A percentile compares a stretch with the other conserved stretches of the same genome.
phyloP scores from a whole-genome alignment of 176 grass and related monocot species.

The Hordeum marinum region DNA sequence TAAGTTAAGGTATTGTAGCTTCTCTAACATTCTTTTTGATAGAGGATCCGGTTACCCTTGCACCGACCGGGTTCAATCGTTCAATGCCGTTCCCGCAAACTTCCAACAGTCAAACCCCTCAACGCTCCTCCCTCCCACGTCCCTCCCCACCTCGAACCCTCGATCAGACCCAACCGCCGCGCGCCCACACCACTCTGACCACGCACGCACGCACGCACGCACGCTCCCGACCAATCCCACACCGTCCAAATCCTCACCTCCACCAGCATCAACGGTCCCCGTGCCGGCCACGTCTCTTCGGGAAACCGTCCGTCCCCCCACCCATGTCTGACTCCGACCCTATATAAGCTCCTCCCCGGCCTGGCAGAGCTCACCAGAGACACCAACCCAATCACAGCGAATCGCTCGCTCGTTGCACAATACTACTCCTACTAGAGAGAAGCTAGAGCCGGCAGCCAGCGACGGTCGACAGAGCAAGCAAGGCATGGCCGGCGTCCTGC shows the following conservation, averaged over 20 bases:
- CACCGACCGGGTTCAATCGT: not conserved
- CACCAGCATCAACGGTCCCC: not conserved
- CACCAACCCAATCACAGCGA: not conserved
- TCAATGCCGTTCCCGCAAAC: not conserved
- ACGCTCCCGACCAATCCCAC: not conserved
- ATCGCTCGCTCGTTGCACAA: not conserved
- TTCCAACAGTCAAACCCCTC: not conserved
- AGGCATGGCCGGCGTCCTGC: constrained; percentile 30
- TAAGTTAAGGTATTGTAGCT: too few species aligned
- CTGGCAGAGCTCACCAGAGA: not conserved
- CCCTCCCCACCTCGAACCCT: not conserved
- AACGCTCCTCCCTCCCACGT: not conserved
- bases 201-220: not conserved
- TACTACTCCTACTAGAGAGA: too few species aligned
- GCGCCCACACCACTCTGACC: not conserved
- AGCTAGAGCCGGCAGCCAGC: not conserved
- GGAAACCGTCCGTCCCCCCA: not conserved
- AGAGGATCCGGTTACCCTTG: too few species aligned
- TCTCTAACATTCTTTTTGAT: too few species aligned
- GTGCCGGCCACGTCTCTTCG: not conserved
- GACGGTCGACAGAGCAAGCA: not conserved
- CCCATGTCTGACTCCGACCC: not conserved
- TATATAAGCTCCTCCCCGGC: constrained; percentile 10
- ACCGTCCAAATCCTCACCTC: not conserved
- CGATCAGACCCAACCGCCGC: not conserved